Evolutionary conservation across 1,284 basidiomycete species (phyloP).

Genomic region (Albatrellus sp.): DNA sequence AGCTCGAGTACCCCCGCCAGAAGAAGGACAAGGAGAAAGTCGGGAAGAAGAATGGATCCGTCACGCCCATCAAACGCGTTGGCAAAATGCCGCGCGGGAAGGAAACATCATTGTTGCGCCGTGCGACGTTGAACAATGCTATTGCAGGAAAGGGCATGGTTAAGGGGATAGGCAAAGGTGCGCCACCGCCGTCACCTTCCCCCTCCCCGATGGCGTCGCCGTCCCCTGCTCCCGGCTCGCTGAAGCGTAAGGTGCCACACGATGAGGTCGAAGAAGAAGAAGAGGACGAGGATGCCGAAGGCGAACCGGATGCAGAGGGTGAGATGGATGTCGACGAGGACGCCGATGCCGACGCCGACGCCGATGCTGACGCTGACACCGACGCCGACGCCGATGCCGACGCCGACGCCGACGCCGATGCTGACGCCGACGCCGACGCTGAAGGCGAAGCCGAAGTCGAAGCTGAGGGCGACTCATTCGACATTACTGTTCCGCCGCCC

Average conservation of each 20-base stretch:
- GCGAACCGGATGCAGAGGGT: conserved; percentile 37
- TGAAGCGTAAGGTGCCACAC: conserved; percentile 54
- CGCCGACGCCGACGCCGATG: conserved; percentile 42
- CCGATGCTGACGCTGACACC: conserved; percentile 41
- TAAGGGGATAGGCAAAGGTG: conserved; percentile 5
- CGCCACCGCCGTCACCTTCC: conserved; percentile 16
- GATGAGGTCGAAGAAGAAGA: conserved; percentile 50
- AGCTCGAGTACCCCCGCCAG: conserved; percentile 95
- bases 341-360: conserved; percentile 39
- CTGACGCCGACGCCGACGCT: conserved; percentile 38
- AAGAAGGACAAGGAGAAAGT: conserved; percentile 38
- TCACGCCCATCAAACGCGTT: conserved; percentile 11
- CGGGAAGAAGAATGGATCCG: conserved; percentile 10
- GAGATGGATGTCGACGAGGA: conserved; percentile 33
- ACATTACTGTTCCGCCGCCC: conserved; percentile 22
- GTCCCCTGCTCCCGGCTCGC: conserved; percentile 43
- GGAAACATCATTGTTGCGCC: conserved; percentile 19
- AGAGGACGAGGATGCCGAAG: conserved; percentile 44
- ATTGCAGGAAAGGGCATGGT: conserved; percentile 7
- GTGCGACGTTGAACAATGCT: conserved; percentile 12
- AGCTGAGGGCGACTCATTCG: conserved; percentile 32
- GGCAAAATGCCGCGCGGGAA: conserved; percentile 27
- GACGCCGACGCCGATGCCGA: conserved; percentile 41
- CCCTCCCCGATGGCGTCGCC: conserved; percentile 34
- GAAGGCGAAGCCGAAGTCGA: conserved; percentile 41